These are phyloP conservation scores for Neurospora sp. DNA, from an alignment of 495 filamentous ascomycete genomes.

Conservation along the genomic window DNA sequence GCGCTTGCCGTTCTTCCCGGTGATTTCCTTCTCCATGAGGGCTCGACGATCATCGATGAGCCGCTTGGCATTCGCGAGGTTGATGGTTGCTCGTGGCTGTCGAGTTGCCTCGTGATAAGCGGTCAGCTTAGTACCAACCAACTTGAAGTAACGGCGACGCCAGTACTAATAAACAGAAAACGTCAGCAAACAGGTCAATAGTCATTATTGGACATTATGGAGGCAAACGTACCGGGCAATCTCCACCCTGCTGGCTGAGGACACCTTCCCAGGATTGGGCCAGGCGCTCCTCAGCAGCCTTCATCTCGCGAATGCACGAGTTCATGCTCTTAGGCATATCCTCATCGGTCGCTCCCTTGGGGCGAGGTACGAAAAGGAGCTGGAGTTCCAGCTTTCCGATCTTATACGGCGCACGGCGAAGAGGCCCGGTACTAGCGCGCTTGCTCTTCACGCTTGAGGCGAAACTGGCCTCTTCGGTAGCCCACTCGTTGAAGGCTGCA, in stretches of 20 bases:
- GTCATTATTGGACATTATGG: not conserved
- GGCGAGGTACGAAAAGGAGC: constrained; percentile 86
- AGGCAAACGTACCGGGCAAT: constrained; percentile 81
- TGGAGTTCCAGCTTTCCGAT: constrained; percentile 90
- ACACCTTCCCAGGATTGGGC: constrained; percentile 73
- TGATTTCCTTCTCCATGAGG: constrained; percentile 69
- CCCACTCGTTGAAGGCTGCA: constrained; percentile 97
- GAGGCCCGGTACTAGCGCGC: constrained; percentile 54
- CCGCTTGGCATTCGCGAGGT: constrained; percentile 85
- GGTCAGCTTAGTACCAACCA: constrained; percentile 81
- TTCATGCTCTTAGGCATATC: constrained; percentile 99
- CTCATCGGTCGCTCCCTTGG: constrained; percentile 77
- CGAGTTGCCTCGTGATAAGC: constrained; percentile 93
- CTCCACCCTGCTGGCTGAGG: constrained; percentile 91
- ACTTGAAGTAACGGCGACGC: constrained; percentile 95
- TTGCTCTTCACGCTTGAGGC: constrained; percentile 82
- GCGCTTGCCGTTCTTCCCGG: constrained; percentile 62
- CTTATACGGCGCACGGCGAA: constrained; percentile 76
- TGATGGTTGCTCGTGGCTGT: constrained; percentile 93
- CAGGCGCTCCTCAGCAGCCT: constrained; percentile 68
- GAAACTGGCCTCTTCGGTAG: constrained; percentile 61
- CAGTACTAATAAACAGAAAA: constrained; percentile 55
- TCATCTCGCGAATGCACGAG: constrained; percentile 82
- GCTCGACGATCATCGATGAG: constrained; percentile 87
- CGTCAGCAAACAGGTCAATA: constrained; percentile 14